Percentiles rank a stretch among this genome's conserved stretches.
Conservation (phyloP, 148 eudicot species). For the Suaeda aralocaspica region DNA sequence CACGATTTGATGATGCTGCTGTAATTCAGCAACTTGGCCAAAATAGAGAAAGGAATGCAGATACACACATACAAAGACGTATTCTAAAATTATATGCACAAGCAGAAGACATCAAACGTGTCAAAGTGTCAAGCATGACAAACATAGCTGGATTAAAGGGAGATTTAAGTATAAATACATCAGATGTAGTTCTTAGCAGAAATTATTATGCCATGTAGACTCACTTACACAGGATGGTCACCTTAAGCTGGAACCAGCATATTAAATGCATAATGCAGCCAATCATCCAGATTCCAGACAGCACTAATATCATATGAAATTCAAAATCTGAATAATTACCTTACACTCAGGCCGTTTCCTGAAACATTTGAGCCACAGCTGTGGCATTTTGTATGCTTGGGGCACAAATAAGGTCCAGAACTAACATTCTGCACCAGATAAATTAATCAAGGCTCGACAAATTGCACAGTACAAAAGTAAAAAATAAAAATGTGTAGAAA, state of each 20-base stretch:
- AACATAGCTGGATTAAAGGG: no score
- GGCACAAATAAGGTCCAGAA: conserved; percentile 88
- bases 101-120: background rate
- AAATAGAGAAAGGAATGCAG: background rate
- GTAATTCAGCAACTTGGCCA: no score
- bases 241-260: background rate
- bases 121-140: no score
- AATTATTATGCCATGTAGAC: no score
- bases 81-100: background rate
- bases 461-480: background rate
- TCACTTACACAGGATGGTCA: no score
- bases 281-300: background rate
- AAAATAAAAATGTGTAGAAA: conserved; percentile 5
- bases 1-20: no score
- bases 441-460: background rate
- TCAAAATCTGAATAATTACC: conserved; percentile 36
- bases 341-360: conserved; percentile 86
- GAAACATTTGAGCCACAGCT: conserved; percentile 90
- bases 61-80: background rate
- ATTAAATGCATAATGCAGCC: background rate
- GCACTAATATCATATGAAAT: background rate
- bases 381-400: conserved; percentile 95
- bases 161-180: no score
- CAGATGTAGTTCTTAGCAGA: background rate
- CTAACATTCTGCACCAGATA: conserved; percentile 72